Evolutionary conservation across 2,329 filamentous ascomycete genomes (phyloP), one percentile per base, ranked within the genome.

Genomic region (Hypoxylon sp.): DNA sequence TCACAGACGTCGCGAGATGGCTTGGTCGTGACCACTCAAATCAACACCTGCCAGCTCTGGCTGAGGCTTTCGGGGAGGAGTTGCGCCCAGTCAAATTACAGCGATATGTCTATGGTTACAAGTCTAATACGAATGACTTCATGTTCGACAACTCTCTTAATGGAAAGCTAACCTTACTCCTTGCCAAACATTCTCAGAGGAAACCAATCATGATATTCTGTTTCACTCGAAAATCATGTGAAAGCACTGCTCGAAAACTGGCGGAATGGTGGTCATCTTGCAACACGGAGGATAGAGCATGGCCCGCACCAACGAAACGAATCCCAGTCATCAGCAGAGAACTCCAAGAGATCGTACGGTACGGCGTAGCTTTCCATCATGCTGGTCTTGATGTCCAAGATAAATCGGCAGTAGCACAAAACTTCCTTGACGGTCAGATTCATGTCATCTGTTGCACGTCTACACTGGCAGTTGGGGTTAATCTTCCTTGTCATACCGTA

Each of bases 191-290:
- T 77, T 90, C 88, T 0, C 84, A 88, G 48, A 84, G 84, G 44
- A 96, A 96, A 75, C 93, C 93, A 0, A 91, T 93, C 17, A 91
- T 97, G 84, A 83, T 97, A 0, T 97, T 97, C 75, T 96, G 94
- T 74, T 91, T 90, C 69, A 96, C 93, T 0, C 84, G 92, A 37
- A 91, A 90, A 66, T 92, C 91, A 0, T 90, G 91, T 33, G 86
- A 90, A 50, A 83, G 79, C 8, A 94, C 93, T 1, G 92, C 93
- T 9, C 87, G 86, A 61, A 80, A 87, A 46, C 83, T 97, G 37
- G 88, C 90, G 1, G 87, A 88, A 24, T 87, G 89, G 81, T 95
- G 91, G 89, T 80, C 81, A 1, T 81, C 80, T 31, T 85, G 84
- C 14, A 80, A 81, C 24, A 77, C 83, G 1, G 78, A 79, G 9